Percentiles rank a stretch among this genome's conserved stretches.
These are phyloP conservation scores for Selenicereus undatus DNA, from an alignment of 148 eudicot genomes.

Conservation along the genomic window DNA sequence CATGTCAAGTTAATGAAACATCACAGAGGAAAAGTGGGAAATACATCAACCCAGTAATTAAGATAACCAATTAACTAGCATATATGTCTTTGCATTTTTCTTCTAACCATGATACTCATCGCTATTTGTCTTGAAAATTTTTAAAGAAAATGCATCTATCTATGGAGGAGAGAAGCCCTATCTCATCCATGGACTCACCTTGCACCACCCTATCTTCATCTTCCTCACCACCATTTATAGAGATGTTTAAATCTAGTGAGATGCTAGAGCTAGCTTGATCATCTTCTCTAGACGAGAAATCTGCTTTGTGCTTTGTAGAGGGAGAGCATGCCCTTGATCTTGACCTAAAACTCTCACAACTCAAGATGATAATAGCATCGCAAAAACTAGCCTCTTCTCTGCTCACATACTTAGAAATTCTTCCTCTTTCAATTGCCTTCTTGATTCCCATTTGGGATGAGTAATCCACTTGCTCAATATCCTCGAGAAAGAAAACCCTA, in stretches of 20 bases:
- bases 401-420: conserved; percentile 26
- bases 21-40: neutral
- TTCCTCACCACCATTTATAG: conserved; percentile 40
- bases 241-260: conserved; percentile 74
- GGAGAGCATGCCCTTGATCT: conserved; percentile 69
- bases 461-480: conserved; percentile 65
- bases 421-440: conserved; percentile 73
- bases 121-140: conserved; percentile 30
- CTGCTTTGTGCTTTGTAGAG: conserved; percentile 32
- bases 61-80: neutral
- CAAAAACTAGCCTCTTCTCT: conserved; percentile 58
- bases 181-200: conserved; percentile 40
- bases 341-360: conserved; percentile 58
- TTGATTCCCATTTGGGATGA: conserved; percentile 61
- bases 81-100: neutral
- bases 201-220: conserved; percentile 15
- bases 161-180: conserved; percentile 58
- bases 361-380: conserved; percentile 67
- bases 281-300: conserved; percentile 26
- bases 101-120: neutral
- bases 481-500: conserved; percentile 79
- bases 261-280: conserved; percentile 30
- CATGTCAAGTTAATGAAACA: neutral
- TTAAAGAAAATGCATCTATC: conserved; percentile 57
- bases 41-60: neutral